Conservation (phyloP, 2,329 filamentous ascomycete species). For the Aspergillus clavatus region DNA sequence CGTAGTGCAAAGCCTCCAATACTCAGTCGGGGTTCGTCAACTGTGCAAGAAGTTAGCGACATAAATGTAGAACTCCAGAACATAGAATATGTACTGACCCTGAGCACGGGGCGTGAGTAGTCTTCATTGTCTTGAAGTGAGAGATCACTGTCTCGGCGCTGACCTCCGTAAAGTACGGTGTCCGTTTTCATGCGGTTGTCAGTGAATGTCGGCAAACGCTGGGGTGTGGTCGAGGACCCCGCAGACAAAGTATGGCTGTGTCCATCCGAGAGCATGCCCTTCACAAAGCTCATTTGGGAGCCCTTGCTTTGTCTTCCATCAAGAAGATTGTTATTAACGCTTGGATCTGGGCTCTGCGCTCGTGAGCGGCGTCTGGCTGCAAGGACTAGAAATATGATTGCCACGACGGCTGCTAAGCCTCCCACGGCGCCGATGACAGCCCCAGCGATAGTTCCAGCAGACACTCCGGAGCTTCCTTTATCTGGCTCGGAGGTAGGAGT, state of each 20-base stretch:
- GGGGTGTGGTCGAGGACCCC: constrained; percentile 17
- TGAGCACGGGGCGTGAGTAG: constrained; percentile 44
- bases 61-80: not conserved
- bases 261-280: constrained; percentile 29
- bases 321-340: constrained; percentile 25
- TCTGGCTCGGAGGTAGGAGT: constrained; percentile 6
- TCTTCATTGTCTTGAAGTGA: constrained; percentile 47
- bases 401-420: constrained; percentile 35
- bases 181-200: constrained; percentile 44
- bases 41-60: constrained; percentile 20
- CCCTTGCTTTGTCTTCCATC: constrained; percentile 31
- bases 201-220: constrained; percentile 33
- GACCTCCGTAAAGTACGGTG: constrained; percentile 38
- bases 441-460: constrained; percentile 41
- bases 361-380: constrained; percentile 35
- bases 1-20: constrained; percentile 4
- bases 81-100: constrained; percentile 27
- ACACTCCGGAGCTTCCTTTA: constrained; percentile 25
- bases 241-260: constrained; percentile 22
- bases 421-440: constrained; percentile 41
- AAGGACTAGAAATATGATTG: constrained; percentile 37
- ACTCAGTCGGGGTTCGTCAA: constrained; percentile 34
- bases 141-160: constrained; percentile 40
- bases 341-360: constrained; percentile 25
- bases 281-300: constrained; percentile 33